phyloP scores from a whole-genome alignment of 805 yeast species.

The Middelhovenomyces tepae region DNA sequence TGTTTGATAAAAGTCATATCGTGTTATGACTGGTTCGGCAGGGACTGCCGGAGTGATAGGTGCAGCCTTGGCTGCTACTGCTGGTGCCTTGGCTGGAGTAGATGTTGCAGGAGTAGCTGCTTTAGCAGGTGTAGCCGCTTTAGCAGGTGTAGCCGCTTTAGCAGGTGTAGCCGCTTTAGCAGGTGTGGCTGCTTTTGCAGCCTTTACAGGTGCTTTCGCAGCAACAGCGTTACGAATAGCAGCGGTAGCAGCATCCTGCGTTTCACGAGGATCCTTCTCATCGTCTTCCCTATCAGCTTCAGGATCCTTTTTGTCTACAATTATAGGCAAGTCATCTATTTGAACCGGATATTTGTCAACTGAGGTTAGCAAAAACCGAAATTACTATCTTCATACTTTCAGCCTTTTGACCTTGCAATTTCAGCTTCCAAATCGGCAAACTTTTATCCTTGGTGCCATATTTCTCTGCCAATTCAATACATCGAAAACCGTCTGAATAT shows the following conservation, averaged over 20 bases:
- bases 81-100: not conserved
- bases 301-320: conserved; percentile 1
- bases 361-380: conserved; percentile 2
- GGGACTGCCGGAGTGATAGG: not conserved
- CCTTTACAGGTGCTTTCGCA: not conserved
- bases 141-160: not conserved
- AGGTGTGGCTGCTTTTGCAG: not conserved
- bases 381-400: not conserved
- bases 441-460: conserved; percentile 14
- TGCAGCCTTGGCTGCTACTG: conserved; percentile 1
- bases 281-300: conserved; percentile 2
- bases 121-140: not conserved
- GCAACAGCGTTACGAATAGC: not conserved
- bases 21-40: not conserved
- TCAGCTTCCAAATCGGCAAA: conserved; percentile 15
- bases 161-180: not conserved
- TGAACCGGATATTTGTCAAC: conserved; percentile 1
- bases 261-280: not conserved
- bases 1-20: conserved; percentile 71
- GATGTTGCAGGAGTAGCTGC: not conserved
- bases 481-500: conserved; percentile 20
- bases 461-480: conserved; percentile 17
- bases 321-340: not conserved
- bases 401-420: conserved; percentile 7
- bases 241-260: not conserved